Evolutionary conservation across 345 rosid genomes (phyloP).

Genomic region (Eucalyptus globulus): DNA sequence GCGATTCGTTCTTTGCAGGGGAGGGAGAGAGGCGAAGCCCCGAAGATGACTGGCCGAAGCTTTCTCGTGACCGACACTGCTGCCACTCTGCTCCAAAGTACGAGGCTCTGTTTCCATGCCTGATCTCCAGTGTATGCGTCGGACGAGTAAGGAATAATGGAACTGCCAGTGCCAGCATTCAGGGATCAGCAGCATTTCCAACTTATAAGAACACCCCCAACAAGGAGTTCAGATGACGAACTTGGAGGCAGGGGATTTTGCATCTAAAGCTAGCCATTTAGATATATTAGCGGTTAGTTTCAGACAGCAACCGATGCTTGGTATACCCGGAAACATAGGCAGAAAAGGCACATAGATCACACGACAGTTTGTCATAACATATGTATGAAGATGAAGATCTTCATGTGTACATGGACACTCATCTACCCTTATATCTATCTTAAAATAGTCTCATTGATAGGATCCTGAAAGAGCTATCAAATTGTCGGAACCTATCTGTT

Average conservation of each 20-base stretch:
- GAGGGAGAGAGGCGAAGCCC: not conserved
- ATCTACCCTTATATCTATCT: not conserved
- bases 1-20: not conserved
- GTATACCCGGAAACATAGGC: not conserved
- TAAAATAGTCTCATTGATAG: conserved; percentile 28
- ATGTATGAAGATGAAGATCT: not conserved
- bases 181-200: not conserved
- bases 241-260: conserved; percentile 3
- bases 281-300: not conserved
- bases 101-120: not conserved
- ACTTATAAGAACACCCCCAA: not conserved
- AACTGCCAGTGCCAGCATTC: not conserved
- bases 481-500: conserved; percentile 29
- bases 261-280: not conserved
- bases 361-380: not conserved
- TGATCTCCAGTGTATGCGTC: not conserved
- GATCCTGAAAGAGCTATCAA: conserved; percentile 34
- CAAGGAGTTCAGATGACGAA: conserved; percentile 5
- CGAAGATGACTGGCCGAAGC: not conserved
- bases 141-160: not conserved
- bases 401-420: not conserved
- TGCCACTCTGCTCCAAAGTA: not conserved
- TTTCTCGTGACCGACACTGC: not conserved
- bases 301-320: not conserved
- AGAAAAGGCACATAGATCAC: not conserved